phyloP scores from a whole-genome alignment of 2,329 filamentous ascomycete genomes.

The Ceratocystis variospora region DNA sequence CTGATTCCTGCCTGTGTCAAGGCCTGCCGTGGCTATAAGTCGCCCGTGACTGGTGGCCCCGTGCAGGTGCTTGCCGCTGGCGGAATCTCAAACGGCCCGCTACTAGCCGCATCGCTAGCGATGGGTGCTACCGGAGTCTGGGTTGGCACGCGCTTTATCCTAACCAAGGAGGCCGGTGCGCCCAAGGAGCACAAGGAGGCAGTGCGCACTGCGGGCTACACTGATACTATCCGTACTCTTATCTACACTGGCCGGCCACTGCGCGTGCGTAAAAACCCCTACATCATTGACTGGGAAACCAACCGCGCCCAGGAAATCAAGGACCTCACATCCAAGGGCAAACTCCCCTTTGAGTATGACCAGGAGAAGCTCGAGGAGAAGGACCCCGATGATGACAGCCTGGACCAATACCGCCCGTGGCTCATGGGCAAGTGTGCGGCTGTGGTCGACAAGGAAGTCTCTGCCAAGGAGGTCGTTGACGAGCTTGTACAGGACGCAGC shows the following conservation, averaged over 20 bases:
- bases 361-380: conserved; percentile 65
- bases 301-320: conserved; percentile 85
- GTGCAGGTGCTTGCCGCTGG: conserved; percentile 90
- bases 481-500: conserved; percentile 82
- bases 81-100: conserved; percentile 85
- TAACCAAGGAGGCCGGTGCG: conserved; percentile 86
- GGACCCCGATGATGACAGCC: conserved; percentile 63
- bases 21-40: conserved; percentile 65
- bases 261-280: conserved; percentile 82
- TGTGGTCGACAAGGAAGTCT: conserved; percentile 83
- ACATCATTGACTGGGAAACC: conserved; percentile 92
- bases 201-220: conserved; percentile 77
- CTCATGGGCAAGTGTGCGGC: conserved; percentile 96
- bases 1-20: conserved; percentile 87
- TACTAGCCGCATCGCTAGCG: conserved; percentile 79
- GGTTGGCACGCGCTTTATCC: conserved; percentile 92
- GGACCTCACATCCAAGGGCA: conserved; percentile 73
- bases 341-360: conserved; percentile 88
- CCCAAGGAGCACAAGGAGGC: conserved; percentile 91
- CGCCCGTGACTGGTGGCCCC: conserved; percentile 70
- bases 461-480: conserved; percentile 81
- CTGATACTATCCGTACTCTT: conserved; percentile 92
- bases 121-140: conserved; percentile 86
- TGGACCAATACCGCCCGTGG: conserved; percentile 84
- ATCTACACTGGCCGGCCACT: conserved; percentile 97